Evolutionary conservation across 352 stramenopile genomes (phyloP), one percentile per base, ranked within the genome.

Genomic region (Pythium guiyangense): DNA sequence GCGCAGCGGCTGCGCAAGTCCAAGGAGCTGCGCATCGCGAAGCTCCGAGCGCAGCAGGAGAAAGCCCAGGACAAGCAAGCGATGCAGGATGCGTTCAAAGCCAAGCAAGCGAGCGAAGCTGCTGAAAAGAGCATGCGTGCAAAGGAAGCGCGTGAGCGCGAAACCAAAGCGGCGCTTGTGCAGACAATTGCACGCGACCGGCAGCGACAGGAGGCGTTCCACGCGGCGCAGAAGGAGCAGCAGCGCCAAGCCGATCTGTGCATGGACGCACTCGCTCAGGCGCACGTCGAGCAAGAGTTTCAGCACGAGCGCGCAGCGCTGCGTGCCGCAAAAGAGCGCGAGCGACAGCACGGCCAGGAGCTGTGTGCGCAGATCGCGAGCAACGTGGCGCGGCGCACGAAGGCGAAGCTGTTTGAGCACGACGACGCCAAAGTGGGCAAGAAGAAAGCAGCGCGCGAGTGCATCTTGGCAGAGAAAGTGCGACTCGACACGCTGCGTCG

Each of bases 21-120:
- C 12, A 86, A 92, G 45, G 82, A 92, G 54, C 53, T 90, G 5
- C 77, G 79, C 6, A 75, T 75, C 8, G 79, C 83, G 17, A 92
- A 92, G 58, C 62, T 92, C 35, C 79, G 83, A 11, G 83, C 78
- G 20, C 79, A 92, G 48, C 83, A 92, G 48, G 79, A 92, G 58
- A 90, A 90, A 49, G 74, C 74, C n/a, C 79, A 90, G 52, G 83
- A 90, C 65, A 92, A 89, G 43, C 76, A 81, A 17, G 69, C 72
- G 0, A 62, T 77, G 17, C 78, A 85, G 27, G 79, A 90, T 42
- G 82, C 80, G 44, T 84, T 87, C 66, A 78, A 79, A 6, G 77
- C 82, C 20, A 92, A 92, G 56, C 84, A 85, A 43, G 77, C 79
- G 1, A 88, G 73, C 62, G 82, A 90, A 61, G 74, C 79, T 20